Conservation (phyloP, 2,329 filamentous ascomycete species). For the Akanthomyces muscarius region DNA sequence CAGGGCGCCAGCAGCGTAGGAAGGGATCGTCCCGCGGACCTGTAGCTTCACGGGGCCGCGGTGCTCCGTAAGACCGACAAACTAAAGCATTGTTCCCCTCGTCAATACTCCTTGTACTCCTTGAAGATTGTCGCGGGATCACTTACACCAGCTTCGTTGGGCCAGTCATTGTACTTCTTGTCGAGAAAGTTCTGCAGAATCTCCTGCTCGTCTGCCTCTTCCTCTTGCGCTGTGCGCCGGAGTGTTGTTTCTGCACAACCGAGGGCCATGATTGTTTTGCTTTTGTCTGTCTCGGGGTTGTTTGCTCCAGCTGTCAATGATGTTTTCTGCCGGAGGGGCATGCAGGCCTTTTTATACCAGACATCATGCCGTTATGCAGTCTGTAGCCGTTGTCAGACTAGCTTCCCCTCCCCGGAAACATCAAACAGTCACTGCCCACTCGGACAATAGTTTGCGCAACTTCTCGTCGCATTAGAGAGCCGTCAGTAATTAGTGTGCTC, state of each 20-base stretch:
- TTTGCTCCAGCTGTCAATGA: not conserved
- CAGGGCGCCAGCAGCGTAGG: constrained; percentile 61
- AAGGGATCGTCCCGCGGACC: constrained; percentile 59
- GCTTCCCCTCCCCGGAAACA: too few relatives aligned
- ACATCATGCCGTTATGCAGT: too few relatives aligned
- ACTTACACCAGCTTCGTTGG: constrained; percentile 44
- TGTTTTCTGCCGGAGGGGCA: not conserved
- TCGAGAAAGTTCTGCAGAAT: constrained; percentile 23
- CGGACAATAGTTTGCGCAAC: too few relatives aligned
- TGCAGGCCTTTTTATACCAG: not conserved
- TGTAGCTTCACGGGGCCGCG: constrained; percentile 55
- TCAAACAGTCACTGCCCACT: not conserved
- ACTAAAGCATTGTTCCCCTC: constrained; percentile 37
- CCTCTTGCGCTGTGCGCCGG: constrained; percentile 6
- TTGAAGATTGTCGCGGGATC: not conserved
- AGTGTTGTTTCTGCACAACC: constrained; percentile 25
- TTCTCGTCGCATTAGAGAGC: too few relatives aligned
- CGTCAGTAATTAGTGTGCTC: too few relatives aligned
- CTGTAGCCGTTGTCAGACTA: too few relatives aligned
- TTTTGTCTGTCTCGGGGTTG: not conserved
- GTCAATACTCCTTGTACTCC: not conserved
- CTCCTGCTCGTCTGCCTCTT: not conserved
- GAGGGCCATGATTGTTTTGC: constrained; percentile 16
- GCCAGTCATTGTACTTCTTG: constrained; percentile 39
- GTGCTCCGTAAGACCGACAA: constrained; percentile 58